phyloP scores from a whole-genome alignment of 495 filamentous ascomycete species.

The Penicillium manginii region DNA sequence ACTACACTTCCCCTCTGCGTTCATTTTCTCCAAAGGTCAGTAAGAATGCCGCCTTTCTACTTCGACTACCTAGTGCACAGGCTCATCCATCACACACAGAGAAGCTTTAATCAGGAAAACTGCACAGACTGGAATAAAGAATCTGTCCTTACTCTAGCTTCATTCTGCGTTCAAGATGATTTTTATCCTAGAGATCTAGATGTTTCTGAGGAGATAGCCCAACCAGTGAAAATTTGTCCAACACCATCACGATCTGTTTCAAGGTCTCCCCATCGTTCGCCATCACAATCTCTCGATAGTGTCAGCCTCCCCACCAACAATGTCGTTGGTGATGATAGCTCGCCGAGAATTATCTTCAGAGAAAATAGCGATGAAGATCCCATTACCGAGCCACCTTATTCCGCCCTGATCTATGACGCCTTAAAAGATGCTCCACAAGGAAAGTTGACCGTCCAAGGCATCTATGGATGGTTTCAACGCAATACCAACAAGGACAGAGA shows the following conservation, averaged over 20 bases:
- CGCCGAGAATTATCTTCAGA: conserved; percentile 16
- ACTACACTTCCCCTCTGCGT: conserved; percentile 9
- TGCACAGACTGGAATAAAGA: not conserved
- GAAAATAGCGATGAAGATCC: conserved; percentile 37
- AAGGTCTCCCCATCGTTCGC: conserved; percentile 21
- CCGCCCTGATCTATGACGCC: conserved; percentile 77
- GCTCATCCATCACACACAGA: not conserved
- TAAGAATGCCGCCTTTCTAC: not conserved
- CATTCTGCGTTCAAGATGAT: not conserved
- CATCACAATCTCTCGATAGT: conserved; percentile 28
- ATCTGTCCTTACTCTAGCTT: not conserved
- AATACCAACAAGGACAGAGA: conserved; percentile 76
- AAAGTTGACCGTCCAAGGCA: conserved; percentile 78
- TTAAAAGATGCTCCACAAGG: conserved; percentile 65
- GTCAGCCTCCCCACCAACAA: conserved; percentile 18
- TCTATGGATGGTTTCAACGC: conserved; percentile 87
- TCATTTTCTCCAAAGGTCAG: not conserved
- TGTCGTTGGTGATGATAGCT: conserved; percentile 14
- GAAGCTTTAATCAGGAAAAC: conserved; percentile 1
- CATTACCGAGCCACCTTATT: conserved; percentile 70
- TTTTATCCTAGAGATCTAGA: not conserved
- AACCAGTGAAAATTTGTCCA: not conserved
- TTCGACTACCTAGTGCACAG: not conserved
- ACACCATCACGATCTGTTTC: conserved; percentile 13
- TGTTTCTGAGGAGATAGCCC: not conserved